Conservation (phyloP, 306 rosid species). For the Prinsepia uniflora region DNA sequence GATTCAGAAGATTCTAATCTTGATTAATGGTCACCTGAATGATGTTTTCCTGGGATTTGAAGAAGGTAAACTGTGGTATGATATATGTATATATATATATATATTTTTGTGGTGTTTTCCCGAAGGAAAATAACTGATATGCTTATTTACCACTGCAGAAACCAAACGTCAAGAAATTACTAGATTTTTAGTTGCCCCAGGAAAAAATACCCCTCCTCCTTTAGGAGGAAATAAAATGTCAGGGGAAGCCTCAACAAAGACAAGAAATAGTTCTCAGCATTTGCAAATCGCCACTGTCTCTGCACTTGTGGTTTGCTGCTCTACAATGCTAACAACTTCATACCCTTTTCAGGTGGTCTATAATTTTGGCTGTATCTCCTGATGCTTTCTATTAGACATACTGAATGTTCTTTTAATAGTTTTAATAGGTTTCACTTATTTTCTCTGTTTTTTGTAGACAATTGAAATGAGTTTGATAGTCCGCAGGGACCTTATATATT, state of each 20-base stretch:
- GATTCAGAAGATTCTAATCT: conserved; percentile 62
- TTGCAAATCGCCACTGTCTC: conserved; percentile 44
- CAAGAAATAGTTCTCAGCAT: conserved; percentile 43
- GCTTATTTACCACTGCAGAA: conserved; percentile 42
- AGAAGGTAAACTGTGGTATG: conserved; percentile 52
- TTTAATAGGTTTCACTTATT: background rate
- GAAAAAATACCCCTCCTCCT: conserved; percentile 58
- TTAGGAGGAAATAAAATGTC: conserved; percentile 46
- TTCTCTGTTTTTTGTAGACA: background rate
- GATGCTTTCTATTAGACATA: background rate
- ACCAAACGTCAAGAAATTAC: conserved; percentile 34
- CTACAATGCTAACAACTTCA: conserved; percentile 62
- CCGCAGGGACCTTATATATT: conserved; percentile 11
- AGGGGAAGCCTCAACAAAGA: conserved; percentile 37
- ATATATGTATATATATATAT: background rate
- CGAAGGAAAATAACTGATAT: conserved; percentile 22
- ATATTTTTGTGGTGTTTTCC: conserved; percentile 1
- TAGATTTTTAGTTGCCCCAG: conserved; percentile 52
- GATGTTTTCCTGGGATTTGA: conserved; percentile 73
- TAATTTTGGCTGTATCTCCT: too few species aligned
- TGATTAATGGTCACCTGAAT: conserved; percentile 58
- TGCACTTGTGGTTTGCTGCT: conserved; percentile 62
- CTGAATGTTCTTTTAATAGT: background rate
- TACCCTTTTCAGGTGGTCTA: conserved; percentile 66
- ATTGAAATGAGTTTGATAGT: conserved; percentile 3